Base-by-base conservation (phyloP, 2,329 filamentous ascomycete genomes). In the Claviceps sp. region DNA sequence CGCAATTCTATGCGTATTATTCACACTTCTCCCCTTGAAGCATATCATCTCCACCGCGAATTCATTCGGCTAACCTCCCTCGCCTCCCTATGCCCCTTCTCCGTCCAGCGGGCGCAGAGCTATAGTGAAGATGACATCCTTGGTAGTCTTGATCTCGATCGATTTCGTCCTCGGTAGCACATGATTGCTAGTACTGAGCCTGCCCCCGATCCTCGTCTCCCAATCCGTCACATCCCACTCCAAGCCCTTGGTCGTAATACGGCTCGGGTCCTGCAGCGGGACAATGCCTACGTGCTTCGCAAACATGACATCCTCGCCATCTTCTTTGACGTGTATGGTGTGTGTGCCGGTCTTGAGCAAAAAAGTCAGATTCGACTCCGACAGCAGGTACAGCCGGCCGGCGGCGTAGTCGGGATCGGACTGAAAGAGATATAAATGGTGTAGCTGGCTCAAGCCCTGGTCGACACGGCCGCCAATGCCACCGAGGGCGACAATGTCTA, bases 211-310 rank as follows among this genome's bases (percentile, higher is more conserved):
- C 60, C 78, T 74, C 1, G 86, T 95, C 57, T 77, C 70, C 89
- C 91, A 95, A 55, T 88, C 73, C 54, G 74, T 64, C 1, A 98
- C 86, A 67, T 98, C 89, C 93, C 93, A 98, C 64, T 95, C 84
- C 20, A 97, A 72, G 0, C 93, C 93, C 14, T 73, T 70, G 0
- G 88, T 94, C 7, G 81, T 84, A 59, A 98, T 88, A n/a, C 76
- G 67, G 47, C 86, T 84, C 3, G 83, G 79, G n/a, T 84, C 86
- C 52, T 82, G 85, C 22, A 97, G 70, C 0, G 93, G 93, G 41
- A 98, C 73, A 56, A 98, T 86, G 9, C 93, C 93, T 34, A 94
- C 78, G 62, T 95, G 82, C 63, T 86, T 84, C 6, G 78, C 86
- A 60, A 95, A 86, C 2, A 78, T 67, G 48, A 71, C 70, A 16